phyloP scores from a whole-genome alignment of 2,329 filamentous ascomycete species.

The Pseudomassariella vexata region DNA sequence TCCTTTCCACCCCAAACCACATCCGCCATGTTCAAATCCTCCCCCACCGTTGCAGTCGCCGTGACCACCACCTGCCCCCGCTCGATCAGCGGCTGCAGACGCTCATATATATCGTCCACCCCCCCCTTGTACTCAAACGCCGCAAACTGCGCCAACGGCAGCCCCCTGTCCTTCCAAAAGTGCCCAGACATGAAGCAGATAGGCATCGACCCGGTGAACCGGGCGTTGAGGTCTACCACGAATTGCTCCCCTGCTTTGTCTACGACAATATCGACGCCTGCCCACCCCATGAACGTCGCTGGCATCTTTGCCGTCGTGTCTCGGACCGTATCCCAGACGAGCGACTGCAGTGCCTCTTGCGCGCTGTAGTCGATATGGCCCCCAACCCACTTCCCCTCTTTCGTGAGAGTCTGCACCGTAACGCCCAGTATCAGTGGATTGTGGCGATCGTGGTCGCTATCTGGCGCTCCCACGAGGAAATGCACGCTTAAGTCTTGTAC shows the following conservation, averaged over 20 bases:
- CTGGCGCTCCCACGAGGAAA: slow-evolving; percentile 14
- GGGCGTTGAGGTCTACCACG: slow-evolving; percentile 18
- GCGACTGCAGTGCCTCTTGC: slow-evolving; percentile 8
- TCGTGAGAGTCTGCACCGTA: slow-evolving; percentile 15
- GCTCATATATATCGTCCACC: slow-evolving; percentile 12
- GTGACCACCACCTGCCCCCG: slow-evolving; percentile 13
- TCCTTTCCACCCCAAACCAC: slow-evolving; percentile 15
- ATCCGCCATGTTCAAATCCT: slow-evolving; percentile 15
- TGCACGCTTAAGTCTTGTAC: slow-evolving; percentile 16
- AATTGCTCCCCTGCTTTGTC: slow-evolving; percentile 12
- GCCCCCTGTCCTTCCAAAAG: slow-evolving; percentile 12
- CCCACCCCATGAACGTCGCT: slow-evolving; percentile 14
- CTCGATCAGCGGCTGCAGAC: slow-evolving; percentile 8
- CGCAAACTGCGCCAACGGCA: slow-evolving; percentile 14
- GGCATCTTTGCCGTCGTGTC: slow-evolving; percentile 14
- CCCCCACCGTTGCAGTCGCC: slow-evolving; percentile 13
- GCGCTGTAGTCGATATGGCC: slow-evolving; percentile 16
- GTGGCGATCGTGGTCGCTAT: slow-evolving; percentile 9
- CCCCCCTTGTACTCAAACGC: slow-evolving; percentile 13
- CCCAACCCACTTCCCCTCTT: slow-evolving; percentile 14
- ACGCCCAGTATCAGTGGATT: slow-evolving; percentile 14
- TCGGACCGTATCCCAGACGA: slow-evolving; percentile 13
- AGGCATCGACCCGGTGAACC: slow-evolving; percentile 18
- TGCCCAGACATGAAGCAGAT: slow-evolving; percentile 17
- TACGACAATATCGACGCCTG: slow-evolving; percentile 16